phyloP scores from a whole-genome alignment of 495 filamentous ascomycete species.

The Daldinia decipiens region DNA sequence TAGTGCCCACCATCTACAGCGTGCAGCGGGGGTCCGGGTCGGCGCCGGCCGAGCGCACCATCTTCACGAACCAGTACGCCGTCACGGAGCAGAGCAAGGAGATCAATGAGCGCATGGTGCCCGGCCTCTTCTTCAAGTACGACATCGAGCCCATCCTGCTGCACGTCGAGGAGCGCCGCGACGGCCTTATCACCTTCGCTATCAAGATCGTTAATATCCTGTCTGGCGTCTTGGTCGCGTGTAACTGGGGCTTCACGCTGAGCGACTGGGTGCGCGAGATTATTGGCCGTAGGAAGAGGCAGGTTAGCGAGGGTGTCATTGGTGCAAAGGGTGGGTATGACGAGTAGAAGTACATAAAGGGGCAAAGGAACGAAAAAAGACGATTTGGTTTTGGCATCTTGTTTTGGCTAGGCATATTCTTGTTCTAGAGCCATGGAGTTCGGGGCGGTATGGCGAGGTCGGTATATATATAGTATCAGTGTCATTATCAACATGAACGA shows the following conservation, averaged over 20 bases:
- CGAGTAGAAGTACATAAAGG: too few relatives aligned
- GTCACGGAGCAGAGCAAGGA: conserved; percentile 82
- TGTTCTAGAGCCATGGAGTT: conserved; percentile 28
- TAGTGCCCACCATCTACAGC: conserved; percentile 96
- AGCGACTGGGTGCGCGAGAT: conserved; percentile 63
- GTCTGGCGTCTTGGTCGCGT: conserved; percentile 68
- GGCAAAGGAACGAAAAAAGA: conserved; percentile 7
- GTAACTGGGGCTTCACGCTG: conserved; percentile 68
- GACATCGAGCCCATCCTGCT: conserved; percentile 97
- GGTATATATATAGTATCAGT: conserved; percentile 20
- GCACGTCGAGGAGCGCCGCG: conserved; percentile 82
- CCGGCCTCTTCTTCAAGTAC: conserved; percentile 98
- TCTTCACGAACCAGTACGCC: conserved; percentile 98
- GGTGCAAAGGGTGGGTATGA: conserved; percentile 50
- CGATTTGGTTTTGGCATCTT: conserved; percentile 16
- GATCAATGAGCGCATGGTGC: conserved; percentile 75
- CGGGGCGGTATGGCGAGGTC: conserved; percentile 5
- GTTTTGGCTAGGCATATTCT: conserved; percentile 6
- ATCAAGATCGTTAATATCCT: conserved; percentile 76
- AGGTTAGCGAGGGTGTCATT: conserved; percentile 69
- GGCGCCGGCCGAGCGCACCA: conserved; percentile 54
- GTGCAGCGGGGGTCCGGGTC: conserved; percentile 59
- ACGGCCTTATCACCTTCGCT: conserved; percentile 74
- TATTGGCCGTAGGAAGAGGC: conserved; percentile 58
- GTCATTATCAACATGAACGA: background rate